A percentile compares a stretch with the other conserved stretches of the same genome.
Conservation (phyloP, 192 early-diverging fungal species). For the Mortierella antarctica region DNA sequence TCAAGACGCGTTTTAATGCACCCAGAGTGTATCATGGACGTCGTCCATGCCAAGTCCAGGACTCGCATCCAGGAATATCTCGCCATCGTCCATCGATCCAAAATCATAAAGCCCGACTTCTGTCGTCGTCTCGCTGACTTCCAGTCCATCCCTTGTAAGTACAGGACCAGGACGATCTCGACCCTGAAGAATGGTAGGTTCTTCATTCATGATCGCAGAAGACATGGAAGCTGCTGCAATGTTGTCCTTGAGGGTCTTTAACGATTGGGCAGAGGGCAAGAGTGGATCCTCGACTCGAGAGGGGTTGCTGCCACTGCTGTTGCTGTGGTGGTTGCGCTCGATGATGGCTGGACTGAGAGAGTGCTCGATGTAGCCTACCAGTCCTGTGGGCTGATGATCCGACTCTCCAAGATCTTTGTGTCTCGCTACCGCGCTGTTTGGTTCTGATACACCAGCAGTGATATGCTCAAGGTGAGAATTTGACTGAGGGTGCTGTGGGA, state of each 20-base stretch:
- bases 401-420: conserved; percentile 13
- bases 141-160: neutral
- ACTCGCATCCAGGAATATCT: conserved; percentile 17
- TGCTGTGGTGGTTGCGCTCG: neutral
- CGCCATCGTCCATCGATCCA: conserved; percentile 28
- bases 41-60: conserved; percentile 14
- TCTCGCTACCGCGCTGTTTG: conserved; percentile 19
- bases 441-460: neutral
- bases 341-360: neutral
- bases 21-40: conserved; percentile 39
- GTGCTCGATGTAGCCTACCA: conserved; percentile 36
- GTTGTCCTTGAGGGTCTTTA: no score
- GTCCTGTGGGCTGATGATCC: conserved; percentile 9
- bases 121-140: neutral
- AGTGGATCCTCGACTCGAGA: no score
- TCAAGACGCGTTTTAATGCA: neutral
- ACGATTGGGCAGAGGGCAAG: no score
- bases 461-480: neutral
- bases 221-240: no score
- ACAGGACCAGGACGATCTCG: no score
- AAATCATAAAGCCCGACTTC: conserved; percentile 20
- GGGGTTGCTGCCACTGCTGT: no score
- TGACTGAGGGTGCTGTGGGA: neutral
- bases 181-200: no score
- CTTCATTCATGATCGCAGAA: no score